Conservation (phyloP, 371 early-diverging fungal species). For the Blastocladiella emersonii region DNA sequence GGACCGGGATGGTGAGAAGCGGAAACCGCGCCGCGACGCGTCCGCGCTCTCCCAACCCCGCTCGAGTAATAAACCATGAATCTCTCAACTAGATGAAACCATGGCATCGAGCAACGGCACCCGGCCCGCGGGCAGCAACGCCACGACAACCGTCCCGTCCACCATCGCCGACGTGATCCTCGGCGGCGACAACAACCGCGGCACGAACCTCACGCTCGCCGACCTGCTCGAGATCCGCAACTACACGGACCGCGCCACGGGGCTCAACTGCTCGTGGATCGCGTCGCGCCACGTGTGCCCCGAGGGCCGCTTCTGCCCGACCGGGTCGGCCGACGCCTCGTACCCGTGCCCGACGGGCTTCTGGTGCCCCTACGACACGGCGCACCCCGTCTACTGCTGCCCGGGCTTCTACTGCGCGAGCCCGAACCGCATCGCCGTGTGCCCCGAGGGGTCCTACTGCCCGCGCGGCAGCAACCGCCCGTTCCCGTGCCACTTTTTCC, state of each 20-base stretch:
- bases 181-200: too few species aligned
- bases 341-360: background rate
- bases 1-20: too few species aligned
- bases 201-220: too few species aligned
- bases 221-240: background rate
- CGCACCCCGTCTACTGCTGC: conserved; percentile 30
- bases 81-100: too few species aligned
- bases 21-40: too few species aligned
- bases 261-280: background rate
- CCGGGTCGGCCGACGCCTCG: too few species aligned
- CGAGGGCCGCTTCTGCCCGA: background rate
- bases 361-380: conserved; percentile 19
- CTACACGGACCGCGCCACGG: background rate
- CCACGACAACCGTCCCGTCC: too few species aligned
- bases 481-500: background rate
- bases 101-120: too few species aligned
- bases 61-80: too few species aligned
- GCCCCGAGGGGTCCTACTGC: conserved; percentile 4
- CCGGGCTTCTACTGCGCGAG: conserved; percentile 21
- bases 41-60: too few species aligned
- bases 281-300: background rate
- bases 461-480: conserved; percentile 13
- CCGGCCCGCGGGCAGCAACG: too few species aligned
- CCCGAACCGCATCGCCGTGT: background rate
- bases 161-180: too few species aligned